Conservation (phyloP, 1,284 basidiomycete genomes). For the Puccinia polysora region DNA sequence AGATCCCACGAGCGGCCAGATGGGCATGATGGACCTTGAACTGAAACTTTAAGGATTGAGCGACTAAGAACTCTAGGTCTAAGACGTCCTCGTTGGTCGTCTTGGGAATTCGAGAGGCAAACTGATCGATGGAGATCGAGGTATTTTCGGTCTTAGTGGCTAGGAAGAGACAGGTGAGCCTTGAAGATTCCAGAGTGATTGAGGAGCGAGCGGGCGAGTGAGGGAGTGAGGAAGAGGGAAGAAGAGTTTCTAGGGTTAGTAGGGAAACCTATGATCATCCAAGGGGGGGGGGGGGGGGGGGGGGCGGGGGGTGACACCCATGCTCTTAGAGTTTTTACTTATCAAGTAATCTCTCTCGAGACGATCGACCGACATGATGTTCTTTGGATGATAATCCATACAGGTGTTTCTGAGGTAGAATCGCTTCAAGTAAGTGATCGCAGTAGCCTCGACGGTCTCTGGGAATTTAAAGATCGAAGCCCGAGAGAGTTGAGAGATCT, state of each 20-base stretch:
- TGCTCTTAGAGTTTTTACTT: too few species aligned
- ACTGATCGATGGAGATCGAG: constrained; percentile 76
- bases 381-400: constrained; percentile 99
- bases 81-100: constrained; percentile 70
- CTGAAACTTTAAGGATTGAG: constrained; percentile 86
- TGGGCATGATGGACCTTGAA: constrained; percentile 89
- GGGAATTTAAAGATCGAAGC: constrained; percentile 70
- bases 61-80: constrained; percentile 88
- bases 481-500: constrained; percentile 76
- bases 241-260: too few species aligned
- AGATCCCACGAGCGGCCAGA: constrained; percentile 79
- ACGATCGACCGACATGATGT: constrained; percentile 71
- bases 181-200: constrained; percentile 55
- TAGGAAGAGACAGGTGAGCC: constrained; percentile 90
- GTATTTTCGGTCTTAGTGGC: constrained; percentile 96
- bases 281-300: too few species aligned
- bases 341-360: constrained; percentile 34
- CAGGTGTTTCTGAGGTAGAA: constrained; percentile 97
- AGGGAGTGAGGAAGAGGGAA: not conserved
- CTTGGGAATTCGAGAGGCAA: constrained; percentile 72
- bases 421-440: constrained; percentile 83
- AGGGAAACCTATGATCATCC: not conserved
- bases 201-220: not conserved
- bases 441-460: constrained; percentile 87
- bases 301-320: too few species aligned